Conservation (phyloP, 148 eudicot species). For the Agrostemma githago region DNA sequence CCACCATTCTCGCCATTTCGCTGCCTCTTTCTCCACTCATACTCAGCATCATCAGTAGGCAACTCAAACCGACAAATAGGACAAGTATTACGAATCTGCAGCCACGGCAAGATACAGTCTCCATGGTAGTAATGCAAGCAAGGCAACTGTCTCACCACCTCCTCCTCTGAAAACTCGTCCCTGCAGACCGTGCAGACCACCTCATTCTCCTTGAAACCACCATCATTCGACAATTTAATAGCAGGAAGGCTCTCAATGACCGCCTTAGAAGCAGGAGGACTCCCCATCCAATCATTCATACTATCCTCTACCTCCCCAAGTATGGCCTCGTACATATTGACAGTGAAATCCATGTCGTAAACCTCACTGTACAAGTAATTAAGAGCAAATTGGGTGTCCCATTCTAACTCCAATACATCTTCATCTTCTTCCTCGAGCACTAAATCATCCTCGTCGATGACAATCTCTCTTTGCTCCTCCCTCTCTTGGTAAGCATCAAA, state of each 20-base stretch:
- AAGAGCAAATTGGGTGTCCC: conserved; percentile 73
- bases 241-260: conserved; percentile 60
- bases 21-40: conserved; percentile 54
- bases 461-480: conserved; percentile 29
- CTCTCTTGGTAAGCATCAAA: conserved; percentile 28
- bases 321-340: conserved; percentile 35
- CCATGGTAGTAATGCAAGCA: conserved; percentile 80
- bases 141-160: conserved; percentile 62
- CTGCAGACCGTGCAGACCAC: conserved; percentile 69
- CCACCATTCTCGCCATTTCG: conserved; percentile 19
- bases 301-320: conserved; percentile 61
- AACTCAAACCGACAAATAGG: conserved; percentile 93
- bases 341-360: conserved; percentile 34
- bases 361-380: conserved; percentile 49
- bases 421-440: conserved; percentile 30
- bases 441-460: conserved; percentile 33
- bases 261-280: conserved; percentile 77
- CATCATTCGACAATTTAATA: conserved; percentile 32
- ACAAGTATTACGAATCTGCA: conserved; percentile 73
- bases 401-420: conserved; percentile 42
- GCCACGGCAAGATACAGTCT: conserved; percentile 86
- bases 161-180: conserved; percentile 57
- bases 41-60: conserved; percentile 88
- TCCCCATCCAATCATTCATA: conserved; percentile 56
- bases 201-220: conserved; percentile 37